Evolutionary conservation across 2,329 filamentous ascomycete genomes (phyloP).

Genomic region (Ophiostoma sp.): DNA sequence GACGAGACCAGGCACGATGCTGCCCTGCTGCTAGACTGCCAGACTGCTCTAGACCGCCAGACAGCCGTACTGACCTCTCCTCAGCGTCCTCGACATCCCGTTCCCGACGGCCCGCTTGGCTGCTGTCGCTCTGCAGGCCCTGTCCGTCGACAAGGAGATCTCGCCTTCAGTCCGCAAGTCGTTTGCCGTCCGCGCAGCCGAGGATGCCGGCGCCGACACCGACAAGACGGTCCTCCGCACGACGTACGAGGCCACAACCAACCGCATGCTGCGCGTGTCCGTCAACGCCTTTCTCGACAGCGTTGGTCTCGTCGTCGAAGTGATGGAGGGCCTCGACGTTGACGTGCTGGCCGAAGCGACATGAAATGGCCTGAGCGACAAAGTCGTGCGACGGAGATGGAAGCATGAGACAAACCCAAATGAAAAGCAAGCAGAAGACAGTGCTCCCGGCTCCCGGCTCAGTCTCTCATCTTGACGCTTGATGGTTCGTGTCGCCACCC

Average conservation of each 20-base stretch:
- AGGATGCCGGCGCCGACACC: slow-evolving; percentile 30
- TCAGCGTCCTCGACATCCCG: slow-evolving; percentile 65
- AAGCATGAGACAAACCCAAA: too few relatives aligned
- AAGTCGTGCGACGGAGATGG: neutral
- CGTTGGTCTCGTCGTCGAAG: slow-evolving; percentile 72
- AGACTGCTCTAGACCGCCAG: neutral
- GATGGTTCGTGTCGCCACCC: too few relatives aligned
- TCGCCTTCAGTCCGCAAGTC: slow-evolving; percentile 73
- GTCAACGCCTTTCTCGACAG: slow-evolving; percentile 97
- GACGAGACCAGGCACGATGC: too few relatives aligned
- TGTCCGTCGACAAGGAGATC: slow-evolving; percentile 83
- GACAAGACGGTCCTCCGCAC: slow-evolving; percentile 56
- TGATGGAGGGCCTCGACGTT: slow-evolving; percentile 84
- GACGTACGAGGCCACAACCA: slow-evolving; percentile 81
- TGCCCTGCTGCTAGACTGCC: slow-evolving; percentile 30
- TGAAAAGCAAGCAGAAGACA: too few relatives aligned
- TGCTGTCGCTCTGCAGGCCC: slow-evolving; percentile 63
- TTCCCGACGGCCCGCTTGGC: slow-evolving; percentile 78
- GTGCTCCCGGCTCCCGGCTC: too few relatives aligned
- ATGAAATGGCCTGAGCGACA: neutral
- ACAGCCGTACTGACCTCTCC: slow-evolving; percentile 9
- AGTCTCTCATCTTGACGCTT: too few relatives aligned
- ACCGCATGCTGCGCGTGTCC: slow-evolving; percentile 91
- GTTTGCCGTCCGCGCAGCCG: slow-evolving; percentile 44
- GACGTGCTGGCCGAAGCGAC: slow-evolving; percentile 57